Evolutionary conservation across 2,329 filamentous ascomycete genomes (phyloP), one percentile per base, ranked within the genome.

Genomic region (Fusarium siculi): DNA sequence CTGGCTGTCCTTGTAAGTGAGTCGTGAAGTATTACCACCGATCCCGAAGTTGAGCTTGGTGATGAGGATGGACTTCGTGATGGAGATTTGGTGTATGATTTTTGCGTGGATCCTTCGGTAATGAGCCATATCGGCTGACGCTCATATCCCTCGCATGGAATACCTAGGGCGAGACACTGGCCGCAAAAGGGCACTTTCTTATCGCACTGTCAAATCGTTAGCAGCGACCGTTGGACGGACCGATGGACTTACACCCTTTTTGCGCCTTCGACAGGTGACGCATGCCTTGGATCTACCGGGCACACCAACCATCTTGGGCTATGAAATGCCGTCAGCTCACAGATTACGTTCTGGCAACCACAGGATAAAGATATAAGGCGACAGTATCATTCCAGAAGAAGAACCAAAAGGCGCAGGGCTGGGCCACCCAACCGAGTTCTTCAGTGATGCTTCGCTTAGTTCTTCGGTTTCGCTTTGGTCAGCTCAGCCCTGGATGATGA

Each of bases 261-360:
- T 71, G 1, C 68, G 68, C 32, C 30, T 54, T 0, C 67, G 55
- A 50, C 67, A 71, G 2, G 68, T 71, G 30, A 57, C 53, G 23
- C 68, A 71, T 6, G 42, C 61, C 6, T 67, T 71, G 21, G 68
- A 71, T 30, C 68, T 66, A 9, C 68, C 61, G 1, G 67, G 68
- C 5, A 71, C 67, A 6, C 67, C 68, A 21, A 71, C 68, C 68
- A 71, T 71, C 21, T 9, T 40, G 2, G 18, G 30, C 2, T 19
- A 9, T 28, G 11, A 15, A 14, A 3, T 16, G 32, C 7, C 7
- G 23, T 9, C n/a, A 21, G 19, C 9, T 37, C 9, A 25, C 1
- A 37, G 3, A 28, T 39, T 9, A 28, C 19, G 34, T 39, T 53
- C 14, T 28, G 19, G n/a, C 19, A 28, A 16, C 9, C 32, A 9